Percentiles rank a stretch among this genome's conserved stretches.
These are phyloP conservation scores for Pseudoperonospora humuli DNA, from an alignment of 352 stramenopile genomes.

Conservation along the genomic window DNA sequence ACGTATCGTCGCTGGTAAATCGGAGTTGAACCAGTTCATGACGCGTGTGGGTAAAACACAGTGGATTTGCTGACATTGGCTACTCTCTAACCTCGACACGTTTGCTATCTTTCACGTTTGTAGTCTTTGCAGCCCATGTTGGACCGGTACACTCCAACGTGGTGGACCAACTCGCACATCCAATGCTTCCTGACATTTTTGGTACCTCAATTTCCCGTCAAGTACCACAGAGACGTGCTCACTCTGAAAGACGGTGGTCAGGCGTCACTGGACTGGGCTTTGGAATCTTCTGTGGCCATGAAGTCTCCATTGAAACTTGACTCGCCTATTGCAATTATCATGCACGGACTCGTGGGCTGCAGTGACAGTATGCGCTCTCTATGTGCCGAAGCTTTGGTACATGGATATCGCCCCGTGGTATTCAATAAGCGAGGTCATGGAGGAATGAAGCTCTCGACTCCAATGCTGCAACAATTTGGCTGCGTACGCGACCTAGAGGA, in stretches of 20 bases:
- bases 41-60: slow-evolving; percentile 27
- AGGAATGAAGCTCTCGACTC: slow-evolving; percentile 46
- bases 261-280: slow-evolving; percentile 58
- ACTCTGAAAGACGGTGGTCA: slow-evolving; percentile 52
- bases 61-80: background rate
- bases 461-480: slow-evolving; percentile 67
- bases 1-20: slow-evolving; percentile 55
- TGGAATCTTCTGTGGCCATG: slow-evolving; percentile 24
- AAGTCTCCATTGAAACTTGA: slow-evolving; percentile 15
- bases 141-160: slow-evolving; percentile 55
- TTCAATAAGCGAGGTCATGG: slow-evolving; percentile 84
- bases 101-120: slow-evolving; percentile 4
- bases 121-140: slow-evolving; percentile 42
- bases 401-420: slow-evolving; percentile 69
- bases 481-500: slow-evolving; percentile 48
- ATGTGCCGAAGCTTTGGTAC: slow-evolving; percentile 46
- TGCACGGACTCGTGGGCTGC: slow-evolving; percentile 65
- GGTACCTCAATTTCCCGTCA: slow-evolving; percentile 41
- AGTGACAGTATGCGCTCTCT: slow-evolving; percentile 54
- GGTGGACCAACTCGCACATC: slow-evolving; percentile 70
- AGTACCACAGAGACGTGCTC: slow-evolving; percentile 58
- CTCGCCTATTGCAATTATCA: slow-evolving; percentile 50
- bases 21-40: slow-evolving; percentile 62
- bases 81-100: background rate
- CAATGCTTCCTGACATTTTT: slow-evolving; percentile 70